These are phyloP conservation scores for Penicillium soppii DNA, from an alignment of 495 filamentous ascomycete genomes.

Conservation along the genomic window DNA sequence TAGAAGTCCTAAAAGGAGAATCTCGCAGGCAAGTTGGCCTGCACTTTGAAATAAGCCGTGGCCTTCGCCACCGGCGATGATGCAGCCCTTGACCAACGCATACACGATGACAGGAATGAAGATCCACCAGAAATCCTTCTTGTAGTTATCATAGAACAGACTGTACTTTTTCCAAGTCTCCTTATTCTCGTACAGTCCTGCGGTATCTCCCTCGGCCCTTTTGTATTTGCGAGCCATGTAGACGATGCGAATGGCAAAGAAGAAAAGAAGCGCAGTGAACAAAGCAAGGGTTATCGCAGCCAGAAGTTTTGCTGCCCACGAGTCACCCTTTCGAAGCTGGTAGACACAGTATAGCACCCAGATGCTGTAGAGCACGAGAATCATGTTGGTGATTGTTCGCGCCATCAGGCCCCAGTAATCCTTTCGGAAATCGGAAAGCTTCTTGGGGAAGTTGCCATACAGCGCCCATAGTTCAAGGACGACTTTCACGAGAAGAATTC, in stretches of 20 bases:
- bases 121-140: constrained; percentile 92
- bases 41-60: constrained; percentile 79
- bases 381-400: constrained; percentile 85
- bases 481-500: constrained; percentile 87
- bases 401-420: constrained; percentile 92
- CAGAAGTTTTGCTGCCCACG: constrained; percentile 88
- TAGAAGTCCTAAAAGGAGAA: constrained; percentile 65
- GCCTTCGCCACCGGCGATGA: constrained; percentile 84
- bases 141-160: constrained; percentile 94
- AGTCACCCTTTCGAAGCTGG: constrained; percentile 91
- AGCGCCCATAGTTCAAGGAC: constrained; percentile 90
- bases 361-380: constrained; percentile 88
- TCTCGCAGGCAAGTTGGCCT: constrained; percentile 79
- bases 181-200: constrained; percentile 80
- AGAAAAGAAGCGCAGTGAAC: constrained; percentile 75
- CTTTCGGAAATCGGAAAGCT: constrained; percentile 81
- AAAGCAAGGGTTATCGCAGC: constrained; percentile 76
- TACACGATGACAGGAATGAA: constrained; percentile 92
- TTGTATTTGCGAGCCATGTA: constrained; percentile 71
- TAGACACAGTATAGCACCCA: constrained; percentile 97
- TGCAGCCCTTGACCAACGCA: constrained; percentile 85
- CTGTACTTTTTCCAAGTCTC: constrained; percentile 93
- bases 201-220: constrained; percentile 69
- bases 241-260: constrained; percentile 83
- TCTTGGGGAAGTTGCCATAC: constrained; percentile 82